Base-by-base conservation (phyloP, 208 protist species). In the Trypanosoma platydactyli region DNA sequence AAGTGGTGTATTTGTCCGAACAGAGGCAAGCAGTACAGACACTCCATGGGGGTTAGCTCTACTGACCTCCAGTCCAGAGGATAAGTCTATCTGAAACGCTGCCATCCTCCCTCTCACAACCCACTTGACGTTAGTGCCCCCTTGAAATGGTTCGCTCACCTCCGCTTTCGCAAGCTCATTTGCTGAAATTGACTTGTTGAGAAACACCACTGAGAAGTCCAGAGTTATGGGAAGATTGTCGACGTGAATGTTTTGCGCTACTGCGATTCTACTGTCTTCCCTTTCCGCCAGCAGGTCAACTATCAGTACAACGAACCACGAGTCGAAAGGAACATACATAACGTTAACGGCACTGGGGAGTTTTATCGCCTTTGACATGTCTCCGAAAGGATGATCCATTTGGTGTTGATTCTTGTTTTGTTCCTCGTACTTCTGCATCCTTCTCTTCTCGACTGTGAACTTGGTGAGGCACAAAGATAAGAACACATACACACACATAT, bases 31-130 rank as follows among this genome's bases (percentile, higher is more conserved):
- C 7, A 30, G 9, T 0, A 7, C 24, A 6, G 27, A 16, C 3
- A 15, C 1, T 18, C 68, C 60, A 16, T 24, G 13, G 4, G 11
- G 9, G 6, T 24, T 38, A 1, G 20, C 30, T 30, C n/a, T 20
- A 46, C 51, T 63, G 7, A 46, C 30, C 18, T 56, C 20, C 18
- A 60, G 68, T 18, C 53, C 68, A 24, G 49, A 41, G 0, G 68
- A 68, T 11, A 73, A 54, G 40, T 73, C 68, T 56, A 73, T 56
- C 45, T 33, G 6, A 4, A 73, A 53, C 13, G 27, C 53, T 18
- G 67, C 44, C 38, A 63, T 9, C 13, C 0, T 45, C n/a, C 27
- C 29, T 22, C 57, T 50, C 33, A 72, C 49, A 25, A 44, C 50
- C 67, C 57, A 66, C 24, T 51, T 52, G 5, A 49, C 57, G 40